phyloP scores from a whole-genome alignment of 495 filamentous ascomycete species.

The Poronia punctata region DNA sequence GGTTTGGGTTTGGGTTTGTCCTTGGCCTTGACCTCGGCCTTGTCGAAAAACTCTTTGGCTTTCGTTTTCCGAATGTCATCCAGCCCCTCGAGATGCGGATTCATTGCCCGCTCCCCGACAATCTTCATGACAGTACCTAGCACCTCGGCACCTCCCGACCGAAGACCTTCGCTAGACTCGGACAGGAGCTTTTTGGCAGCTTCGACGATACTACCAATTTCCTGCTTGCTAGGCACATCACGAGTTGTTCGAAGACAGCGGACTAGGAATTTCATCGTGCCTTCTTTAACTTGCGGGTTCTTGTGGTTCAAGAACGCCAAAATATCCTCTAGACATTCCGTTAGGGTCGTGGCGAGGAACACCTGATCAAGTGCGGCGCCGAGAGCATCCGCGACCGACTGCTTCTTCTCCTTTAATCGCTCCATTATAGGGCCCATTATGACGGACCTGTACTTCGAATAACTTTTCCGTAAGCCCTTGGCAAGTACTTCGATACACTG shows the following conservation, averaged over 20 bases:
- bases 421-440: slow-evolving; percentile 88
- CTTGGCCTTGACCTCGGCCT: slow-evolving; percentile 92
- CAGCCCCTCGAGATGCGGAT: slow-evolving; percentile 84
- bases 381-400: slow-evolving; percentile 78
- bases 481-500: slow-evolving; percentile 92
- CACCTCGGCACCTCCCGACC: slow-evolving; percentile 83
- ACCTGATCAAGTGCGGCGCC: slow-evolving; percentile 80
- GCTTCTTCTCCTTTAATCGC: slow-evolving; percentile 95
- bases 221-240: slow-evolving; percentile 73
- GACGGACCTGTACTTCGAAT: slow-evolving; percentile 69
- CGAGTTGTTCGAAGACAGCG: slow-evolving; percentile 78
- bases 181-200: slow-evolving; percentile 79
- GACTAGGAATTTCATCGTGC: slow-evolving; percentile 84
- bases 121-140: slow-evolving; percentile 98
- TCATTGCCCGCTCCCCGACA: slow-evolving; percentile 95
- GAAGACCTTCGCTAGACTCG: slow-evolving; percentile 75
- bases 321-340: slow-evolving; percentile 84
- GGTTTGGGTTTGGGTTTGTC: slow-evolving; percentile 87
- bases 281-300: slow-evolving; percentile 95
- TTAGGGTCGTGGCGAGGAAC: slow-evolving; percentile 67
- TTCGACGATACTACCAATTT: slow-evolving; percentile 80
- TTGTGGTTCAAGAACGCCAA: slow-evolving; percentile 82
- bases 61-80: slow-evolving; percentile 96
- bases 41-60: slow-evolving; percentile 90
- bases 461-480: slow-evolving; percentile 73